A percentile compares a stretch with the other conserved stretches of the same genome.
These are phyloP conservation scores for Vicia villosa DNA, from an alignment of 306 rosid species.

Conservation along the genomic window DNA sequence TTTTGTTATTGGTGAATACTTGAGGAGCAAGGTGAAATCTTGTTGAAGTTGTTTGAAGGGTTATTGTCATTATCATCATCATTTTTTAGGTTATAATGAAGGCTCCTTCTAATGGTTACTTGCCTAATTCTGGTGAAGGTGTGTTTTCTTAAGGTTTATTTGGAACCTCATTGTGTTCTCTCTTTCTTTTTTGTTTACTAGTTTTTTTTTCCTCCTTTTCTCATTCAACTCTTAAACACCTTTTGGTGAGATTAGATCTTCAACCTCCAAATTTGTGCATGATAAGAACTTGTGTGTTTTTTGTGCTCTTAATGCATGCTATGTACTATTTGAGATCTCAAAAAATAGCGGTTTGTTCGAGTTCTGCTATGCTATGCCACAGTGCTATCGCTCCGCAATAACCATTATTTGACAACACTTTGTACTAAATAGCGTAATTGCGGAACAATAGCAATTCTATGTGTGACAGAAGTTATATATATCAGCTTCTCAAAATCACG, in stretches of 20 bases:
- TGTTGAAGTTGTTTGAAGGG: constrained; percentile 41
- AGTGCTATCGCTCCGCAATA: too few species aligned
- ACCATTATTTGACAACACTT: too few species aligned
- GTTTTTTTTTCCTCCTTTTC: not conserved
- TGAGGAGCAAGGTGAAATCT: constrained; percentile 39
- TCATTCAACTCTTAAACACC: not conserved
- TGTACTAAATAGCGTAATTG: too few species aligned
- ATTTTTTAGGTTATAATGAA: constrained; percentile 57
- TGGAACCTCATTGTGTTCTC: not conserved
- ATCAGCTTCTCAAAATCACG: too few species aligned
- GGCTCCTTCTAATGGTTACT: constrained; percentile 76
- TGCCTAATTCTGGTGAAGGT: constrained; percentile 88
- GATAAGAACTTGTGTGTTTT: too few species aligned
- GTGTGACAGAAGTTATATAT: too few species aligned
- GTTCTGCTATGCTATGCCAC: too few species aligned
- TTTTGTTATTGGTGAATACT: constrained; percentile 34
- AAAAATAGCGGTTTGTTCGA: too few species aligned
- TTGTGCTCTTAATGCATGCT: not conserved
- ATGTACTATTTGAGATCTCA: not conserved
- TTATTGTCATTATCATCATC: not conserved
- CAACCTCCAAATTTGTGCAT: too few species aligned
- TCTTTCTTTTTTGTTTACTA: too few species aligned
- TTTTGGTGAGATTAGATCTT: too few species aligned
- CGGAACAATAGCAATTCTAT: too few species aligned
- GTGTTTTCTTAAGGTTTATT: constrained; percentile 38